Base-by-base conservation (phyloP, 2,329 filamentous ascomycete species). In the Talaromyces sp. region DNA sequence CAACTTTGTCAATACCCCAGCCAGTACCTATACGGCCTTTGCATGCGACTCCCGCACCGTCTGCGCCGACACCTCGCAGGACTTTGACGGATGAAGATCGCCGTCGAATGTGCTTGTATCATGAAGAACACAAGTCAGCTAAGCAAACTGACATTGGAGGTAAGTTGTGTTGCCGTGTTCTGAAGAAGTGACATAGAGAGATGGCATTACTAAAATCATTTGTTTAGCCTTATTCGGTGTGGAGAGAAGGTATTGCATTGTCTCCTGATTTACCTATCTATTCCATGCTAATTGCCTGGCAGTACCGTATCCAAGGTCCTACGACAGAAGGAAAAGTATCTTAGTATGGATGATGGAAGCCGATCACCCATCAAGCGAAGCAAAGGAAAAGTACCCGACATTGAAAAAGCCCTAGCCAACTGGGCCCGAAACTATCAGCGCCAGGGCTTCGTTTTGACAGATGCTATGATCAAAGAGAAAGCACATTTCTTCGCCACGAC, bases 291-390 rank as follows among this genome's bases (percentile, higher is more conserved):
- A 60, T 48, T 9, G n/a, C 25, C 35, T 3, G 8, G 52, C 73
- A 99, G 94, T 77, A 99, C 94, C 51, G 94, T 99, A n/a, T 99
- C 94, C 56, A 99, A 99, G 72, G 94, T 97, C 57, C 76, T 99
- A 63, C 87, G 93, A 56, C 88, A 96, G 69, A 96, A 93, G 77
- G 94, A 99, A 63, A 94, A 95, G 72, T 97, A 96, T 74, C 82
- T 97, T 15, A 89, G 87, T 68, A 85, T 85, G 56, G 89, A 89
- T 68, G 91, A 90, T 72, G 88, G 86, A 64, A 90, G 81, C 70
- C 84, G 82, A 65, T 93, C 91, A 45, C 89, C 90, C 5, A 83
- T 89, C 64, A 96, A 94, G 73, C 87, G 89, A 64, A 79, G 83
- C 58, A 96, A 96, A 76, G 87, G 89, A 55, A 94, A 93, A 72